phyloP scores from a whole-genome alignment of 2,329 filamentous ascomycete species.

The Zasmidium citrigriseum region DNA sequence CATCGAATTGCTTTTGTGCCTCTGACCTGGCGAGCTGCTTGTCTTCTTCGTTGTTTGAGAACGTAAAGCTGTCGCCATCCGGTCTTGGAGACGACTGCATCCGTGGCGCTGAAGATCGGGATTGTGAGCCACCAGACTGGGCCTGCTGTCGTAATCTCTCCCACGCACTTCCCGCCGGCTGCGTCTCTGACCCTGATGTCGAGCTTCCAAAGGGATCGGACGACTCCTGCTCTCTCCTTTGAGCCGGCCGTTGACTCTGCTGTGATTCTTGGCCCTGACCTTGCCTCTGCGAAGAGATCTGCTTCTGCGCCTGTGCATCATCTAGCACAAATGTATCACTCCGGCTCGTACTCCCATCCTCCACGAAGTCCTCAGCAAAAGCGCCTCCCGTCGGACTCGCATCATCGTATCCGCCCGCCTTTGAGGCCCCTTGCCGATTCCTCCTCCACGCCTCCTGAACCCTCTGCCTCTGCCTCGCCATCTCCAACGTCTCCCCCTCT shows the following conservation, averaged over 20 bases:
- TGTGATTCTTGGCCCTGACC: background rate
- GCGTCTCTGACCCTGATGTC: conserved; percentile 2
- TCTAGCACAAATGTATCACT: conserved; percentile 31
- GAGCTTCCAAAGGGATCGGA: background rate
- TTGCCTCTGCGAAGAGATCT: conserved; percentile 7
- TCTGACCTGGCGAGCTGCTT: conserved; percentile 44
- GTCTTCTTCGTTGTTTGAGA: conserved; percentile 46
- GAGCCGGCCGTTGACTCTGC: conserved; percentile 7
- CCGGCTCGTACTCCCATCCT: conserved; percentile 16
- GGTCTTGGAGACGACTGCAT: conserved; percentile 18
- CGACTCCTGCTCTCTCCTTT: background rate
- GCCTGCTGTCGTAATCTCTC: conserved; percentile 43
- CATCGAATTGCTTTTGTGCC: conserved; percentile 54
- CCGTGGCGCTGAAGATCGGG: conserved; percentile 16
- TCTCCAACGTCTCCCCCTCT: conserved; percentile 30
- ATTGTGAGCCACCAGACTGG: conserved; percentile 17
- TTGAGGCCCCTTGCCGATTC: conserved; percentile 4
- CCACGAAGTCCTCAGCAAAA: conserved; percentile 34
- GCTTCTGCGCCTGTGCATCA: conserved; percentile 19
- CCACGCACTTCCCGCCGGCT: conserved; percentile 42
- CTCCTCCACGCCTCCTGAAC: conserved; percentile 21
- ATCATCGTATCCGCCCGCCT: conserved; percentile 34
- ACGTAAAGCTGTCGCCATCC: conserved; percentile 47
- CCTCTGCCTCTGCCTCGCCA: conserved; percentile 30
- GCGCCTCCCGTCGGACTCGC: conserved; percentile 42